phyloP scores from a whole-genome alignment of 495 filamentous ascomycete genomes.

The Lophiostoma macrostomum region DNA sequence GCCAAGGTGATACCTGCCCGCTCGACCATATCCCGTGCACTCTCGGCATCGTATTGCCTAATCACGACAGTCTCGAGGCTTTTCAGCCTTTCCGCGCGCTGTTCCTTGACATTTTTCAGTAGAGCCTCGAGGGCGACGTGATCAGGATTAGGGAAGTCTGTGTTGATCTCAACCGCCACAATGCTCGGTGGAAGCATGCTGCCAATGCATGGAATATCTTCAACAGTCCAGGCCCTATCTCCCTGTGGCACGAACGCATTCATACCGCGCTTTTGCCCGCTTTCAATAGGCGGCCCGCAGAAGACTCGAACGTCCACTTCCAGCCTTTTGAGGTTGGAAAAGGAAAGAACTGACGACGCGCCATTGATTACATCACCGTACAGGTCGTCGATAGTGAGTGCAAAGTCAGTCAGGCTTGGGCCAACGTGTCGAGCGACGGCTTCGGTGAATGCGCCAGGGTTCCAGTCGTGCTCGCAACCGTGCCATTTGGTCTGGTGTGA shows the following conservation, averaged over 20 bases:
- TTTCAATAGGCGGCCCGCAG: slow-evolving; percentile 17
- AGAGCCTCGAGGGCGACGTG: neutral
- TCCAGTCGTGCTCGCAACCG: slow-evolving; percentile 24
- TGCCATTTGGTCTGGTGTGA: slow-evolving; percentile 19
- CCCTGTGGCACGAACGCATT: neutral
- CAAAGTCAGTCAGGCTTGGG: slow-evolving; percentile 6
- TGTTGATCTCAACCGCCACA: slow-evolving; percentile 6
- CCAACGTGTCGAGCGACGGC: slow-evolving; percentile 3
- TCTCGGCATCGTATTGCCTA: slow-evolving; percentile 1
- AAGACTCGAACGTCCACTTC: slow-evolving; percentile 22
- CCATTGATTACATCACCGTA: slow-evolving; percentile 19
- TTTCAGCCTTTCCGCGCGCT: neutral
- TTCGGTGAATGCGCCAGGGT: slow-evolving; percentile 14
- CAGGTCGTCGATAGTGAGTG: slow-evolving; percentile 19
- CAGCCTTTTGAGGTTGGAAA: slow-evolving; percentile 6
- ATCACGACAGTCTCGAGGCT: slow-evolving; percentile 4
- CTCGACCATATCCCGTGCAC: neutral
- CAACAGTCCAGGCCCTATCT: slow-evolving; percentile 1
- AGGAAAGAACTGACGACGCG: slow-evolving; percentile 5
- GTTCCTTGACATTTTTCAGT: slow-evolving; percentile 18
- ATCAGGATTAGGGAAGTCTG: slow-evolving; percentile 1
- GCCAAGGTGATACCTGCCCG: neutral
- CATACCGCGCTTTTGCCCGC: slow-evolving; percentile 6
- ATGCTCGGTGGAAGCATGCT: slow-evolving; percentile 16
- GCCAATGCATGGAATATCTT: slow-evolving; percentile 24